Evolutionary conservation across 2,329 filamentous ascomycete species (phyloP), one percentile per base, ranked within the genome.

Genomic region (Dendrostoma leiphaemia): DNA sequence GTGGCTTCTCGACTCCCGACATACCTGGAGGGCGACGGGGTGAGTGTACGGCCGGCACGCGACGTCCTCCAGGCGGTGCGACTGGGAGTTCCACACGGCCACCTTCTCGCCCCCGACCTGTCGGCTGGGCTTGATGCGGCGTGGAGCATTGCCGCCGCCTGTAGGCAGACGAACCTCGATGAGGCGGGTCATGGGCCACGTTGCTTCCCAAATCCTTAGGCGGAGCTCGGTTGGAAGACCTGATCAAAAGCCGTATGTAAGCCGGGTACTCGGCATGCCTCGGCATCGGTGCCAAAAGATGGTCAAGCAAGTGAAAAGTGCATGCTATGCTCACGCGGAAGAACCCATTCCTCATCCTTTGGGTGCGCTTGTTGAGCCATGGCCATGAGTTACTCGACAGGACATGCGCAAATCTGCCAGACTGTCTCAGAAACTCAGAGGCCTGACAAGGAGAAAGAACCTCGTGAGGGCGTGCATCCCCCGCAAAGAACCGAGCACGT

Each of bases 201-300:
- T 58, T 24, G 51, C 45, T 31, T 58, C 56, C 56, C 56, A 58
- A 4, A 58, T 53, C 24, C 49, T 40, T 17, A 56, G 53, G 6
- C 56, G 56, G 46, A 58, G 40, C 53, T 58, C 56, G 17, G 43
- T 29, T 4, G 56, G 53, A 5, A 58, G 56, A 31, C 48, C 56
- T 58, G n/a, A n/a, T n/a, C n/a, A n/a, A n/a, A n/a, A n/a, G n/a
- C n/a, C n/a, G n/a, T n/a, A n/a, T n/a, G n/a, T n/a, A n/a, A n/a
- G n/a, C n/a, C n/a, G n/a, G n/a, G n/a, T n/a, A n/a, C n/a, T n/a
- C n/a, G n/a, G n/a, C n/a, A n/a, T n/a, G n/a, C n/a, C n/a, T n/a
- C n/a, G n/a, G n/a, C n/a, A n/a, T n/a, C n/a, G n/a, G n/a, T n/a
- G n/a, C n/a, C n/a, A n/a, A n/a, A n/a, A n/a, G n/a, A n/a, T n/a